Base-by-base conservation (phyloP, 306 rosid species). In the Hippophae rhamnoides region DNA sequence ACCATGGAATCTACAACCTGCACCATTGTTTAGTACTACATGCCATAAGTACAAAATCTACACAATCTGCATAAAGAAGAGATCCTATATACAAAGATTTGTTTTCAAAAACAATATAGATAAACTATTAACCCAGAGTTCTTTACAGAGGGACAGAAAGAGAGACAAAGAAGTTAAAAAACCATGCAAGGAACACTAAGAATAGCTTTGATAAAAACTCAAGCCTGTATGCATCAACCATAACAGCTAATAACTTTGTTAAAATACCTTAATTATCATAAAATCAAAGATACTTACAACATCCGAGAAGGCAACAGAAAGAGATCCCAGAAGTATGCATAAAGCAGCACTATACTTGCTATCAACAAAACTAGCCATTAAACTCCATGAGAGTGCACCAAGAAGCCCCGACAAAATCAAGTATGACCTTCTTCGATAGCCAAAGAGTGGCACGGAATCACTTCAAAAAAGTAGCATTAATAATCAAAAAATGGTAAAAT, bases 1-100 rank as follows among this genome's bases (percentile, higher is more conserved):
- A 93, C 99, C 99, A 93, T 89, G 71, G 99, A 93, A 82, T 93
- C 99, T 72, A 93, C 99, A 68, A 93, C 99, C 99, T 92, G 71
- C 69, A 84, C 63, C 64, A 72, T 55, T 44, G 72, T 56, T 31
- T 31, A 31, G 38, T 4, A 31, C 5, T 31, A 2, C 38, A 31
- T 31, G 38, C 38, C 38, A 31, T 31, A 31, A 31, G 38, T 2
- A 31, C 38, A 31, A 31, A 31, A 31, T 31, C 4, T 31, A 7
- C 13, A 47, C 6, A 9, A 47, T 57, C 25, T 56, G 70, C 14
- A 59, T 58, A n/a, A 18, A 42, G 48, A 43, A 50, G 60, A 51
- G 18, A 44, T 41, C 54, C 63, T 13, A 52, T 38, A 41, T 31
- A 27, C 9, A 54, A 46, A 38, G 31, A 58, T 47, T 47, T 47